Evolutionary conservation across 768 basidiomycete genomes (phyloP).

Genomic region (Nevesoporus exiguus): DNA sequence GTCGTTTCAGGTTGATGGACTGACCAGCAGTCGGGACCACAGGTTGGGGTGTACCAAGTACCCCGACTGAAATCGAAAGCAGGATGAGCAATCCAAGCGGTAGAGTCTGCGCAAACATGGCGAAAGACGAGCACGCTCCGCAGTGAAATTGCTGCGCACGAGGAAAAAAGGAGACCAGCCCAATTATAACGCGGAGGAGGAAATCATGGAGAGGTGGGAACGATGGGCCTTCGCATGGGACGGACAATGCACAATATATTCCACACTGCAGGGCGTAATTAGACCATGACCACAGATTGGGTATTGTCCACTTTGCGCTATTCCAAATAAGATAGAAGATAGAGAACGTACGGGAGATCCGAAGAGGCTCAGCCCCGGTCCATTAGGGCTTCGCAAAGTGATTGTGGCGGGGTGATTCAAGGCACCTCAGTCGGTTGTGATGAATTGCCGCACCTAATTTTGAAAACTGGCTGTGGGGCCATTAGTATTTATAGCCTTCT

Average conservation of each 20-base stretch:
- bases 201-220: neutral
- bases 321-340: neutral
- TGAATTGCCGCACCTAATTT: no score
- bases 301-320: neutral
- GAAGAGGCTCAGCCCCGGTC: no score
- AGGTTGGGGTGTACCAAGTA: constrained; percentile 11
- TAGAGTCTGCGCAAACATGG: constrained; percentile 6
- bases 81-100: constrained; percentile 13
- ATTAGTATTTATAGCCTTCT: no score
- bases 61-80: constrained; percentile 8
- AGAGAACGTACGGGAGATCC: neutral
- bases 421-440: no score
- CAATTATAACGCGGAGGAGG: constrained; percentile 5
- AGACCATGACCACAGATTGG: neutral
- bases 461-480: no score
- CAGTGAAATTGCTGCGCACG: constrained; percentile 1
- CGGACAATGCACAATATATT: neutral
- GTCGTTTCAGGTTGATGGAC: constrained; percentile 20
- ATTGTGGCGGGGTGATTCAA: neutral
- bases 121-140: neutral
- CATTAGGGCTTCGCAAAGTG: neutral
- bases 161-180: neutral
- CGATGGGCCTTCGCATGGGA: neutral
- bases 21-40: constrained; percentile 14
- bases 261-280: neutral